Conservation (phyloP, 306 rosid species). For the Oemleria cerasiformis region DNA sequence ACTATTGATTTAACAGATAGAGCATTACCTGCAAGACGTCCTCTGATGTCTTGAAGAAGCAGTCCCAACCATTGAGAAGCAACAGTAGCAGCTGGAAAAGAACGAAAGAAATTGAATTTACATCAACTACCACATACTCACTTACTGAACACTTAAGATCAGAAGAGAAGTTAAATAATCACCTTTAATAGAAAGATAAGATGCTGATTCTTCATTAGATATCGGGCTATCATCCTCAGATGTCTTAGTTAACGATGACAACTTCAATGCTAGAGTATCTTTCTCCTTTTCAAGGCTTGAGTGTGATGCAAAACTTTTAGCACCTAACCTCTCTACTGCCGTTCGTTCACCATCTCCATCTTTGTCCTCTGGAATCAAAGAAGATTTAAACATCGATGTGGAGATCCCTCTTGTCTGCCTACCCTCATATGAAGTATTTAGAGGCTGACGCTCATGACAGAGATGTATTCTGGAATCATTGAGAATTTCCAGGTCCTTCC, state of each 20-base stretch:
- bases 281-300: conserved; percentile 40
- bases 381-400: conserved; percentile 26
- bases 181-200: conserved; percentile 82
- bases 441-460: conserved; percentile 34
- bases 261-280: conserved; percentile 47
- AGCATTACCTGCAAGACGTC: conserved; percentile 78
- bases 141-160: conserved; percentile 3
- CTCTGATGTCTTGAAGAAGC: conserved; percentile 75
- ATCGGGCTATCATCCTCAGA: conserved; percentile 47
- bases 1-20: conserved; percentile 9
- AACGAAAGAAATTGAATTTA: conserved; percentile 15
- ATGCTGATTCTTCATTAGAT: conserved; percentile 64
- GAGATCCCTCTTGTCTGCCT: conserved; percentile 43
- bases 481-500: conserved; percentile 36
- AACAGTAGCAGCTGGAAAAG: conserved; percentile 84
- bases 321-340: conserved; percentile 34
- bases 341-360: conserved; percentile 28
- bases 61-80: conserved; percentile 98
- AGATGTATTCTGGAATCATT: conserved; percentile 38
- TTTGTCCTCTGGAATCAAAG: conserved; percentile 38
- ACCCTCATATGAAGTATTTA: conserved; percentile 29
- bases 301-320: conserved; percentile 36
- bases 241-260: conserved; percentile 54
- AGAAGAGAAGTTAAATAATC: conserved; percentile 10
- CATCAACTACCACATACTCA: conserved; percentile 13